Conservation (phyloP, 768 basidiomycete genomes). For the Xerocomellus chrysenteron region DNA sequence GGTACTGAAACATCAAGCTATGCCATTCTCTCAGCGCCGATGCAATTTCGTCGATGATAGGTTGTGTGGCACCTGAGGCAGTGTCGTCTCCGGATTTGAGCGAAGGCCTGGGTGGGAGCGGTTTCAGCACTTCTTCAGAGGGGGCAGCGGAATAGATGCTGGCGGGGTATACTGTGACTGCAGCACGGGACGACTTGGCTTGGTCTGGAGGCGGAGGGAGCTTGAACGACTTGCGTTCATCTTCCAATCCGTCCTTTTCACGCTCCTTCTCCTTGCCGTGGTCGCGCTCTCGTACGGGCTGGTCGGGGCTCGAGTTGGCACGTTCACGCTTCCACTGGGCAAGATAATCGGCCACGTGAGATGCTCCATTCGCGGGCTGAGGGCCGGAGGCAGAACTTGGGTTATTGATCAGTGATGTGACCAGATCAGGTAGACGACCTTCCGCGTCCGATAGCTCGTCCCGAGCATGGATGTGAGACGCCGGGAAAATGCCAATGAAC, state of each 20-base stretch:
- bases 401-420: constrained; percentile 49
- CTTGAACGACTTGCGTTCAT: constrained; percentile 62
- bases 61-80: constrained; percentile 74
- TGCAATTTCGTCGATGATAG: constrained; percentile 96
- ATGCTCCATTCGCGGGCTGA: constrained; percentile 35
- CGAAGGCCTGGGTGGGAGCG: constrained; percentile 87
- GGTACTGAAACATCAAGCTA: constrained; percentile 85
- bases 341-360: constrained; percentile 46
- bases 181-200: constrained; percentile 68
- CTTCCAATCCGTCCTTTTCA: constrained; percentile 64
- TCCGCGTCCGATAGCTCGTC: constrained; percentile 88
- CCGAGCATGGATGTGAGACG: constrained; percentile 82
- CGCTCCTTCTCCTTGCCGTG: constrained; percentile 50
- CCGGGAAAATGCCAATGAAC: constrained; percentile 93
- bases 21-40: constrained; percentile 97
- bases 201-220: constrained; percentile 75
- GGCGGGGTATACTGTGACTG: constrained; percentile 68
- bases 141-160: constrained; percentile 75
- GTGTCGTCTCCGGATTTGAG: constrained; percentile 96
- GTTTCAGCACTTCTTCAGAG: constrained; percentile 65
- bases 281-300: constrained; percentile 31
- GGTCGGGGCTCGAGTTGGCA: constrained; percentile 27
- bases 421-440: constrained; percentile 77
- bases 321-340: constrained; percentile 43
- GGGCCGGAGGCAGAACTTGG: constrained; percentile 24